Percentiles rank a stretch among this genome's conserved stretches.
Evolutionary conservation across 1,284 basidiomycete genomes (phyloP).

Genomic region (Neonothopanus nambi): DNA sequence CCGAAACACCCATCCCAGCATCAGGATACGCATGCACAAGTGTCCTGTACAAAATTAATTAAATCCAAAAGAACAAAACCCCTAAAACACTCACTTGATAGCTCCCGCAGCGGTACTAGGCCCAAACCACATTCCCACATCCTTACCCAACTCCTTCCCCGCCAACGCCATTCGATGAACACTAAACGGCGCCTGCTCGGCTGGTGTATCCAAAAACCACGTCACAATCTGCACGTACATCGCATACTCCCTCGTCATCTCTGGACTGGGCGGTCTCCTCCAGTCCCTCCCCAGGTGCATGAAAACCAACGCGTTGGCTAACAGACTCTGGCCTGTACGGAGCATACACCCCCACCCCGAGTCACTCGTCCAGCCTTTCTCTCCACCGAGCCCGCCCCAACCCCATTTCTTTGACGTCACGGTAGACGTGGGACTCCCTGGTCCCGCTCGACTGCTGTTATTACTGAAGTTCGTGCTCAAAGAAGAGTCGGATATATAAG

Average conservation of each 20-base stretch:
- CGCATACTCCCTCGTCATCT: slow-evolving; percentile 62
- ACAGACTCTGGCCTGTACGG: slow-evolving; percentile 88
- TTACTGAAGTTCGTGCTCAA: slow-evolving; percentile 12
- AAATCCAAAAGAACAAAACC: not conserved
- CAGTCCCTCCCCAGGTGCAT: slow-evolving; percentile 88
- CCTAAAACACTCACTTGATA: slow-evolving; percentile 67
- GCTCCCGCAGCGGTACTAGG: slow-evolving; percentile 96
- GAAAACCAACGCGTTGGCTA: slow-evolving; percentile 87
- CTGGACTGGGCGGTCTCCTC: slow-evolving; percentile 67
- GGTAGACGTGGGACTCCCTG: slow-evolving; percentile 13
- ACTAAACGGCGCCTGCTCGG: slow-evolving; percentile 88
- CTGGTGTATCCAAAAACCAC: slow-evolving; percentile 94
- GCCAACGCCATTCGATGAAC: slow-evolving; percentile 96
- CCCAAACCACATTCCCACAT: slow-evolving; percentile 97
- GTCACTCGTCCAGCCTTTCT: slow-evolving; percentile 89
- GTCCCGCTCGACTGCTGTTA: slow-evolving; percentile 4
- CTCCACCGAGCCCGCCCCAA: slow-evolving; percentile 41
- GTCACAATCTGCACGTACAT: slow-evolving; percentile 88
- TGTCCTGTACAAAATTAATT: slow-evolving; percentile 44
- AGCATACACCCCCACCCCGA: slow-evolving; percentile 99
- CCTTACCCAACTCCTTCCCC: slow-evolving; percentile 93
- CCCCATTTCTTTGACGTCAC: slow-evolving; percentile 11
- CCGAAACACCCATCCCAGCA: slow-evolving; percentile 79
- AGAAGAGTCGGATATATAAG: slow-evolving; percentile 16
- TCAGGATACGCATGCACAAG: slow-evolving; percentile 82